Evolutionary conservation across 768 basidiomycete species (phyloP), one percentile per base, ranked within the genome.

Genomic region (Leccinum fibrillosum): DNA sequence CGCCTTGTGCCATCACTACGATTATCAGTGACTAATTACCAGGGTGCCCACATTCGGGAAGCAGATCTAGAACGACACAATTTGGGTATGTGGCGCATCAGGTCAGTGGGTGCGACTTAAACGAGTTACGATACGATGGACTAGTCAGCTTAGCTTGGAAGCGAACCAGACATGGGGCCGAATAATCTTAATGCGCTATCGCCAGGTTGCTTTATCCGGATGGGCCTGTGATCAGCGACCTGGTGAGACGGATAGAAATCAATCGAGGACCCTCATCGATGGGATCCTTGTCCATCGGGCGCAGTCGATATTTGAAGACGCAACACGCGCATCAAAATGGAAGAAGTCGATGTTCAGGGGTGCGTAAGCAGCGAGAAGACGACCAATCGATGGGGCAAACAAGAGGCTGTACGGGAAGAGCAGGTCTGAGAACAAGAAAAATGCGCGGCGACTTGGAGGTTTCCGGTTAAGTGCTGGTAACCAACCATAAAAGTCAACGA

Each of bases 251-350:
- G 19, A 44, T 5, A 44, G 42, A 44, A 44, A 44, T 52, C 63
- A 55, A 68, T 60, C 57, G 56, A 63, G 60, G 52, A 44, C 56
- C 50, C 28, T 44, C 52, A 66, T 59, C 58, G 51, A 60, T 59
- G 62, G 39, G 34, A 52, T 57, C 52, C 52, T 64, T 65, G 37
- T 44, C 60, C 55, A 71, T 69, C 70, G 66, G 68, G 55, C 70
- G 68, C 58, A 72, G 69, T 68, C 52, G 57, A 54, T 48, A 69
- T 70, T 68, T 67, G 68, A 71, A 61, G 60, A 67, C 57, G 51
- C 49, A 68, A 71, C 71, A 72, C 72, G 71, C 71, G 72, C 72
- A 72, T 72, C 71, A 72, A 49, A 72, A 72, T 72, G 71, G 71
- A 72, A 74, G 71, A 44, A 61, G 44, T 48, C 53, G 58, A 61